These are phyloP conservation scores for Xylaria acuta DNA, from an alignment of 495 filamentous ascomycete genomes.

Conservation along the genomic window DNA sequence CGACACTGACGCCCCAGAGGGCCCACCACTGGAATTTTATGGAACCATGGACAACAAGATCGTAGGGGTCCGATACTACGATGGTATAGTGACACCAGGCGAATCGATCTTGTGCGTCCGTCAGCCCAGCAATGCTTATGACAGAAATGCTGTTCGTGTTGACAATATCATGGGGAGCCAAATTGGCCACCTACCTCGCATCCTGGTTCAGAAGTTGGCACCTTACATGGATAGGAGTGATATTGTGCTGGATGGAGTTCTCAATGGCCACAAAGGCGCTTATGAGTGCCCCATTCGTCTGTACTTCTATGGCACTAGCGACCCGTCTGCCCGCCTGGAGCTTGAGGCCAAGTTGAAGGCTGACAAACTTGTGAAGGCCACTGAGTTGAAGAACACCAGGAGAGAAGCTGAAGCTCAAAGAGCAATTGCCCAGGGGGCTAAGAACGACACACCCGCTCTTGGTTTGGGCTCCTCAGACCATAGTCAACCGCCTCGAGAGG, in stretches of 20 bases:
- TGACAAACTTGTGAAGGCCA: constrained; percentile 61
- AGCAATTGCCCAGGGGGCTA: constrained; percentile 30
- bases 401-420: constrained; percentile 58
- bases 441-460: constrained; percentile 37
- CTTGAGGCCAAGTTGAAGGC: constrained; percentile 67
- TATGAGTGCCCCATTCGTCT: constrained; percentile 77
- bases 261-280: constrained; percentile 64
- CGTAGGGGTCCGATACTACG: constrained; percentile 83
- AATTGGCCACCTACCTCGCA: constrained; percentile 79
- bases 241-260: constrained; percentile 68
- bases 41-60: constrained; percentile 67
- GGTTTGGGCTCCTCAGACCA: constrained; percentile 37
- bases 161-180: constrained; percentile 79
- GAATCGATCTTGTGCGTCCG: constrained; percentile 73
- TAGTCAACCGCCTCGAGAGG: constrained; percentile 34
- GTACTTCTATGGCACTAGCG: constrained; percentile 68
- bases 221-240: constrained; percentile 64
- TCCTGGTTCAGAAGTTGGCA: constrained; percentile 71
- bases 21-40: constrained; percentile 54
- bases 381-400: constrained; percentile 53
- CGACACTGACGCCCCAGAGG: not conserved
- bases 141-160: constrained; percentile 79
- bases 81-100: constrained; percentile 69
- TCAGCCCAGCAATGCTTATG: constrained; percentile 76
- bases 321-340: constrained; percentile 53